phyloP scores from a whole-genome alignment of 2,329 filamentous ascomycete genomes.

The Fusarium sp. region DNA sequence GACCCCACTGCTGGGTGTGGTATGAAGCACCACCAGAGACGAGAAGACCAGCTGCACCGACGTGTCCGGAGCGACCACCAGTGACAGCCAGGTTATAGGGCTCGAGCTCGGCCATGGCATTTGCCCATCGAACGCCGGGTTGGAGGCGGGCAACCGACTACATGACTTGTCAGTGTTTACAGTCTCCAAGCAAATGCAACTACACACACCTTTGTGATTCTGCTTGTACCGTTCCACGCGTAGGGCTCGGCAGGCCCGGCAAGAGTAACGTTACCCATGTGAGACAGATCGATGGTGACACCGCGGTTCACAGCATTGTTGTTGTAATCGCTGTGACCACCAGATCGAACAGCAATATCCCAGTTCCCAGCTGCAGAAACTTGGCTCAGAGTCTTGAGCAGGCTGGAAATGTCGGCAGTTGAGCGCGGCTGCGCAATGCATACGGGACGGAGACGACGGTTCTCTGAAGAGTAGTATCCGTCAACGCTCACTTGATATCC shows the following conservation, averaged over 20 bases:
- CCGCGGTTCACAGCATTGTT: background rate
- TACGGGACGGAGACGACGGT: background rate
- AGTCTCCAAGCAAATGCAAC: background rate
- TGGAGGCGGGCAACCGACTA: slow-evolving; percentile 5
- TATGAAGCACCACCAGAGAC: slow-evolving; percentile 45
- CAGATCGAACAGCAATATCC: background rate
- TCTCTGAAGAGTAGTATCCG: background rate
- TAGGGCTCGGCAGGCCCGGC: background rate
- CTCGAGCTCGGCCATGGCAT: slow-evolving; percentile 41
- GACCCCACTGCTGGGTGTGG: slow-evolving; percentile 43
- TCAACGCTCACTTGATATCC: background rate
- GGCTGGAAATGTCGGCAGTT: background rate
- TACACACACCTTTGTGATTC: background rate
- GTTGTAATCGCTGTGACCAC: background rate
- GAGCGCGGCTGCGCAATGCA: background rate
- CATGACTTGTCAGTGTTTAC: background rate
- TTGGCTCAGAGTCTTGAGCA: background rate
- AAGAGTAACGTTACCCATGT: background rate
- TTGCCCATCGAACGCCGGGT: slow-evolving; percentile 34
- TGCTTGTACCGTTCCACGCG: background rate
- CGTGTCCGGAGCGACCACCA: slow-evolving; percentile 44
- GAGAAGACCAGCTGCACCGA: slow-evolving; percentile 45
- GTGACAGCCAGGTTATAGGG: slow-evolving; percentile 38
- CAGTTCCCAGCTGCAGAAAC: background rate
- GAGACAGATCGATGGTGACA: background rate